Evolutionary conservation across 495 filamentous ascomycete species (phyloP).

Genomic region (Margaritispora aquatica): DNA sequence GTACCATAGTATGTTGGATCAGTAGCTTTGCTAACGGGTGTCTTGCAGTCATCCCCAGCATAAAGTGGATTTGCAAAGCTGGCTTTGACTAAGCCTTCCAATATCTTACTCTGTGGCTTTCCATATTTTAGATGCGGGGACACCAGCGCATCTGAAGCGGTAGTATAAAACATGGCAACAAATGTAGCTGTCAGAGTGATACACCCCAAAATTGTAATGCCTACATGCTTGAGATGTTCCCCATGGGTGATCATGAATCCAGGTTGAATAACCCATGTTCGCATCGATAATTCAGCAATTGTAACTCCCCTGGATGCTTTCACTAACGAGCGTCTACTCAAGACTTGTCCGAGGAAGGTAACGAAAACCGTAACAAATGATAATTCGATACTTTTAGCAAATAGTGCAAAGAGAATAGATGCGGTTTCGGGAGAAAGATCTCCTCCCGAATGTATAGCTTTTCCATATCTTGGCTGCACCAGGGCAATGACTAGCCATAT

Average conservation of each 20-base stretch:
- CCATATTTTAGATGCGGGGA: conserved; percentile 56
- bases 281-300: conserved; percentile 65
- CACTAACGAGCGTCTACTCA: conserved; percentile 57
- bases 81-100: conserved; percentile 51
- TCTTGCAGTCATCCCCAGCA: conserved; percentile 45
- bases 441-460: conserved; percentile 37
- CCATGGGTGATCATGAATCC: conserved; percentile 62
- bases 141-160: conserved; percentile 65
- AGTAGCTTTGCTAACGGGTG: conserved; percentile 40
- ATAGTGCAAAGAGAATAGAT: conserved; percentile 51
- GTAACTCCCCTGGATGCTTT: conserved; percentile 52
- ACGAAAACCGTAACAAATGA: conserved; percentile 75
- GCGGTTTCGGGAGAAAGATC: conserved; percentile 50
- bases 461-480: conserved; percentile 52
- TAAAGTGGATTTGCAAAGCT: conserved; percentile 53
- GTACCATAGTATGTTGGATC: conserved; percentile 32
- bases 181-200: conserved; percentile 54
- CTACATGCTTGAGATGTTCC: conserved; percentile 55
- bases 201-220: conserved; percentile 48
- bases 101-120: conserved; percentile 29
- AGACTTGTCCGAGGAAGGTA: conserved; percentile 63
- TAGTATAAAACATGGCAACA: conserved; percentile 63
- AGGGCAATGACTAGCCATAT: conserved; percentile 56
- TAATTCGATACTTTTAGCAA: conserved; percentile 70
- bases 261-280: conserved; percentile 44